phyloP scores from a whole-genome alignment of 2,329 filamentous ascomycete genomes.

The Aspergillus ochraceus region DNA sequence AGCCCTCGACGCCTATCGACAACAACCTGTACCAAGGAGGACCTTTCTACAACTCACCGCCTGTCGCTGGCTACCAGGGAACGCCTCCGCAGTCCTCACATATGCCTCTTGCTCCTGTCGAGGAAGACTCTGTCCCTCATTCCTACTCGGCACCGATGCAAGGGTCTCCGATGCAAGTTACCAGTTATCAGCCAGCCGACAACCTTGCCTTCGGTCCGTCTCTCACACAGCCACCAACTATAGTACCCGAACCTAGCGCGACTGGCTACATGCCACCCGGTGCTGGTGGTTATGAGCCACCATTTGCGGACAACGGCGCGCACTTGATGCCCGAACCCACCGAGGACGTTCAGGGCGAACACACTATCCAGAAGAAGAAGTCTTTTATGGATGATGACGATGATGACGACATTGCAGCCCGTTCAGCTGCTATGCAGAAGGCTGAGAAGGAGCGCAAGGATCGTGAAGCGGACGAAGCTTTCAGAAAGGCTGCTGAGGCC shows the following conservation, averaged over 20 bases:
- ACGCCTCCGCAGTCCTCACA: constrained; percentile 41
- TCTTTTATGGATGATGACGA: constrained; percentile 81
- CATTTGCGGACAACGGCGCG: constrained; percentile 36
- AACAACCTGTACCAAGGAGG: constrained; percentile 32
- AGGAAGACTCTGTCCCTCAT: constrained; percentile 35
- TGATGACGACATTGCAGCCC: constrained; percentile 61
- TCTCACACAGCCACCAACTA: constrained; percentile 19
- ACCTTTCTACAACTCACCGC: constrained; percentile 34
- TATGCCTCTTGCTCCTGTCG: constrained; percentile 41
- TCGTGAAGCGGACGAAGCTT: constrained; percentile 78
- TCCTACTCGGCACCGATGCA: constrained; percentile 23
- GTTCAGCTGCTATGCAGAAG: constrained; percentile 53
- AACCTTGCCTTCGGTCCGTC: constrained; percentile 24
- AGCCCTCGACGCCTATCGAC: constrained; percentile 36
- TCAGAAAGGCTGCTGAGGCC: constrained; percentile 76
- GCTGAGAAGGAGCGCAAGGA: constrained; percentile 70
- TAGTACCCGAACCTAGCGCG: constrained; percentile 22
- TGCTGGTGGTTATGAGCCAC: constrained; percentile 36
- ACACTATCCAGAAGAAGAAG: constrained; percentile 69
- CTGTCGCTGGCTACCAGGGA: constrained; percentile 32
- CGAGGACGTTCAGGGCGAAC: constrained; percentile 55
- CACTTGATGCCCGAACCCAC: constrained; percentile 45
- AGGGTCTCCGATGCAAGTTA: constrained; percentile 27
- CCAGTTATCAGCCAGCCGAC: constrained; percentile 27
- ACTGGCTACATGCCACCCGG: constrained; percentile 38